These are phyloP conservation scores for Phaeosphaeriaceae sp. DNA, from an alignment of 2,329 filamentous ascomycete species.

Conservation along the genomic window DNA sequence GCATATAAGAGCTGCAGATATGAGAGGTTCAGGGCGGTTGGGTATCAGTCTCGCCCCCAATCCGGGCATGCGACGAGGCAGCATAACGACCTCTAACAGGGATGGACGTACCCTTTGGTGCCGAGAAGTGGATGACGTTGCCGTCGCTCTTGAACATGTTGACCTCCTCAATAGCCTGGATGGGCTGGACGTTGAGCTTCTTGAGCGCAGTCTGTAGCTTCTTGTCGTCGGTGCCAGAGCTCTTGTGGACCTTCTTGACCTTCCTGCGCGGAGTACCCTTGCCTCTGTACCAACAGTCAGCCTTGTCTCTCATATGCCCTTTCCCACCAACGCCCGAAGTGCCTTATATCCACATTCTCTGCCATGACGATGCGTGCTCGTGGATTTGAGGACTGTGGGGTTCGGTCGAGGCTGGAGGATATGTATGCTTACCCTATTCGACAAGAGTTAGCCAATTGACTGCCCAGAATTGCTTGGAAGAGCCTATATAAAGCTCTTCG, in stretches of 20 bases:
- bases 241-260: constrained; percentile 97
- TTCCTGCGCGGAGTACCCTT: constrained; percentile 98
- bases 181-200: constrained; percentile 99
- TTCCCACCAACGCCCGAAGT: neutral
- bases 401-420: constrained; percentile 24
- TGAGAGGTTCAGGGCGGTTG: too few species aligned
- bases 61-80: neutral
- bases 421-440: constrained; percentile 41
- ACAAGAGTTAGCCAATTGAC: constrained; percentile 29
- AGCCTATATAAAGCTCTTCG: neutral
- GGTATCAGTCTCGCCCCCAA: too few species aligned
- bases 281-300: constrained; percentile 66
- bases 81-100: neutral
- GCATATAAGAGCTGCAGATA: neutral
- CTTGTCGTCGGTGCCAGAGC: constrained; percentile 96
- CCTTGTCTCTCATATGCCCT: constrained; percentile 12
- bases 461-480: neutral
- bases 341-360: neutral
- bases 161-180: constrained; percentile 99
- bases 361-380: neutral
- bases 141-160: constrained; percentile 99
- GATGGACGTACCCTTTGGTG: constrained; percentile 82
- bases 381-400: constrained; percentile 16
- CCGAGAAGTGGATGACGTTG: constrained; percentile 99
- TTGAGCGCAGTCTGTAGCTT: constrained; percentile 97